Conservation (phyloP, 352 stramenopile species). For the Phytophthora fragariae region DNA sequence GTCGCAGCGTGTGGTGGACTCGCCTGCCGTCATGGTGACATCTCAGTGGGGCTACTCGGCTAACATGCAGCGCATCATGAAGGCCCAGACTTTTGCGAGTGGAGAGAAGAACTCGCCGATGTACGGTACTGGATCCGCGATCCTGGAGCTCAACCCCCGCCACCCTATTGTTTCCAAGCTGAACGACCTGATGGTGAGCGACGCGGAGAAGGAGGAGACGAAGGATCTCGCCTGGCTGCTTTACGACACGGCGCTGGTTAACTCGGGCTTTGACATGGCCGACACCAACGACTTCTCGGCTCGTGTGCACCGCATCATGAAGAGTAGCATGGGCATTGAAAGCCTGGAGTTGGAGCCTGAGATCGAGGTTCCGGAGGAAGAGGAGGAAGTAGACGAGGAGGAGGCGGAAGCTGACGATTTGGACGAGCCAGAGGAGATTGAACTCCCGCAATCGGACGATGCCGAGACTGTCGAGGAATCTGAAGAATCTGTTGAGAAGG, state of each 20-base stretch:
- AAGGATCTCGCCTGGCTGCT: slow-evolving; percentile 97
- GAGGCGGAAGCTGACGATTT: slow-evolving; percentile 38
- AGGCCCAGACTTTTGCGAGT: slow-evolving; percentile 96
- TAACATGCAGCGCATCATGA: slow-evolving; percentile 99
- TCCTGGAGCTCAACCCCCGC: slow-evolving; percentile 99
- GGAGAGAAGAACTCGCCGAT: slow-evolving; percentile 50
- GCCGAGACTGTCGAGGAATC: slow-evolving; percentile 34
- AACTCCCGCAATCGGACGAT: slow-evolving; percentile 77
- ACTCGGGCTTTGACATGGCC: slow-evolving; percentile 97
- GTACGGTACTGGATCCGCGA: slow-evolving; percentile 82
- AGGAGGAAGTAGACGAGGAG: slow-evolving; percentile 57
- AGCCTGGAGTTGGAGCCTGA: slow-evolving; percentile 94
- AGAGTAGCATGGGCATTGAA: slow-evolving; percentile 92
- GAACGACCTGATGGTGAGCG: slow-evolving; percentile 75
- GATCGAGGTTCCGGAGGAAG: slow-evolving; percentile 93
- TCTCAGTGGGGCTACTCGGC: slow-evolving; percentile 97
- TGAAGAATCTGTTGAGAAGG: slow-evolving; percentile 57
- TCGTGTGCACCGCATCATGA: slow-evolving; percentile 95
- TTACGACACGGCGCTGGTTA: slow-evolving; percentile 98
- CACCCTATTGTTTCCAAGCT: slow-evolving; percentile 99
- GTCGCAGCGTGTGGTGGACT: slow-evolving; percentile 94
- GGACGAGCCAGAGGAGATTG: slow-evolving; percentile 79
- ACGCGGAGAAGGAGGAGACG: slow-evolving; percentile 85
- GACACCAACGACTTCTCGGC: slow-evolving; percentile 94
- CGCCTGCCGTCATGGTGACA: slow-evolving; percentile 97